These are phyloP conservation scores for Fusarium hostae DNA, from an alignment of 2,329 filamentous ascomycete genomes.

Conservation along the genomic window DNA sequence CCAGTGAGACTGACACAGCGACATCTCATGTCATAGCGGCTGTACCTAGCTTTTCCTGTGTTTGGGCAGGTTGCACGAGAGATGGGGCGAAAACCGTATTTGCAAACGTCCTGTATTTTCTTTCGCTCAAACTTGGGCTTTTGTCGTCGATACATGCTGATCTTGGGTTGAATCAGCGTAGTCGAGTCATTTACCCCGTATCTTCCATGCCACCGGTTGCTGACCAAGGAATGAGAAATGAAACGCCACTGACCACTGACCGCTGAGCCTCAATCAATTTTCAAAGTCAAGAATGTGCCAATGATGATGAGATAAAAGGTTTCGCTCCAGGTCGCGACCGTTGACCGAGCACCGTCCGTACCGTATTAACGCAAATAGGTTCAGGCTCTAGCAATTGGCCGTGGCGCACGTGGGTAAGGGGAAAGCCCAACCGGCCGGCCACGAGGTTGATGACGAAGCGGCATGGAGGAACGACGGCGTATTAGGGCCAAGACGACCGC, in stretches of 20 bases:
- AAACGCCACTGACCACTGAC: not conserved
- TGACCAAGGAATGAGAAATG: constrained; percentile 23
- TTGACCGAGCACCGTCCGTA: constrained; percentile 5
- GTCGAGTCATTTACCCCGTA: constrained; percentile 25
- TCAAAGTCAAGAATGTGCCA: constrained; percentile 5
- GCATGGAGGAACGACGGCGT: constrained; percentile 30
- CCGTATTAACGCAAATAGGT: constrained; percentile 10
- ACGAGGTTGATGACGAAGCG: constrained; percentile 37
- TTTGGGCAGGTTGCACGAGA: constrained; percentile 36
- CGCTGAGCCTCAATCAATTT: constrained; percentile 35
- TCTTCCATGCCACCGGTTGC: not conserved
- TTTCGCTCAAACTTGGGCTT: not conserved
- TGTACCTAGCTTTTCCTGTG: constrained; percentile 11
- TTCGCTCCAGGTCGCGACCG: constrained; percentile 5
- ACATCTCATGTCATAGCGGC: constrained; percentile 14
- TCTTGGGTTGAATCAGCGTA: constrained; percentile 10
- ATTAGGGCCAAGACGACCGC: constrained; percentile 18
- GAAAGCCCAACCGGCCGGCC: constrained; percentile 26
- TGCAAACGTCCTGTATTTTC: not conserved
- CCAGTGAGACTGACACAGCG: constrained; percentile 32
- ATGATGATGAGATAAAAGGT: constrained; percentile 4
- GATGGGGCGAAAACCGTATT: constrained; percentile 15
- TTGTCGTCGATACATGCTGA: constrained; percentile 12
- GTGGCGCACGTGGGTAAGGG: constrained; percentile 37
- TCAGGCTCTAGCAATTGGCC: constrained; percentile 3